Conservation (phyloP, 2,329 filamentous ascomycete genomes). For the Neocatenulostroma microsporum region DNA sequence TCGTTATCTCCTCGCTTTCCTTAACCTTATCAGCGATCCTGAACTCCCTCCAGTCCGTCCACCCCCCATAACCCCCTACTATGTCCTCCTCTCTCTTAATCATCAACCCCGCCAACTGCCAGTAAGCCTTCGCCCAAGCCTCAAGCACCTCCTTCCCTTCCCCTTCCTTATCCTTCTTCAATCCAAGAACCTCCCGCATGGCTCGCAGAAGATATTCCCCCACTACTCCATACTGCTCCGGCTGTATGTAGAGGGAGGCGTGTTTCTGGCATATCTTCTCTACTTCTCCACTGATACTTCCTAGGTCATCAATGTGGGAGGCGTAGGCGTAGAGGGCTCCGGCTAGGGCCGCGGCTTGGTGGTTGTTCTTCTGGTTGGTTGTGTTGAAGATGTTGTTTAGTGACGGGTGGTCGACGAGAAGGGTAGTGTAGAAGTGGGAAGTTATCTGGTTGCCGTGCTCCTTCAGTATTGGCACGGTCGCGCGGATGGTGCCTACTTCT, state of each 20-base stretch:
- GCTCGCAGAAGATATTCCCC: slow-evolving; percentile 61
- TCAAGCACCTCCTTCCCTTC: slow-evolving; percentile 57
- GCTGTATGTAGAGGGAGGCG: slow-evolving; percentile 58
- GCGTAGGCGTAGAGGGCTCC: slow-evolving; percentile 63
- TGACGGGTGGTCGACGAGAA: slow-evolving; percentile 57
- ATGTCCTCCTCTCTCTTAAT: slow-evolving; percentile 58
- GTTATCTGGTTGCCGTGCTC: slow-evolving; percentile 63
- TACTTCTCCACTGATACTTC: slow-evolving; percentile 47
- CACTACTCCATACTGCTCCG: slow-evolving; percentile 64
- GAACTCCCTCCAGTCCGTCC: slow-evolving; percentile 62
- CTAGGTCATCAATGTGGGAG: slow-evolving; percentile 61
- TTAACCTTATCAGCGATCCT: slow-evolving; percentile 55
- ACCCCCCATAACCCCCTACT: slow-evolving; percentile 54
- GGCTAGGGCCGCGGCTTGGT: slow-evolving; percentile 63
- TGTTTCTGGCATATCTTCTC: slow-evolving; percentile 73
- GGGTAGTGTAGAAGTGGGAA: slow-evolving; percentile 62
- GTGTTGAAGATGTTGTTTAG: slow-evolving; percentile 66
- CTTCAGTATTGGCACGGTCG: slow-evolving; percentile 61
- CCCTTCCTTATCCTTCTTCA: too few species aligned
- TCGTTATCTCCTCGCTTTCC: slow-evolving; percentile 62
- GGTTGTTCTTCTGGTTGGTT: slow-evolving; percentile 59
- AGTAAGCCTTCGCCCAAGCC: slow-evolving; percentile 66
- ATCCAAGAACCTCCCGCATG: slow-evolving; percentile 59
- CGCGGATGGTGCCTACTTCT: slow-evolving; percentile 59
- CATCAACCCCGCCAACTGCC: slow-evolving; percentile 64